Evolutionary conservation across 2,329 filamentous ascomycete genomes (phyloP).

Genomic region (Alternaria novae-zelandiae): DNA sequence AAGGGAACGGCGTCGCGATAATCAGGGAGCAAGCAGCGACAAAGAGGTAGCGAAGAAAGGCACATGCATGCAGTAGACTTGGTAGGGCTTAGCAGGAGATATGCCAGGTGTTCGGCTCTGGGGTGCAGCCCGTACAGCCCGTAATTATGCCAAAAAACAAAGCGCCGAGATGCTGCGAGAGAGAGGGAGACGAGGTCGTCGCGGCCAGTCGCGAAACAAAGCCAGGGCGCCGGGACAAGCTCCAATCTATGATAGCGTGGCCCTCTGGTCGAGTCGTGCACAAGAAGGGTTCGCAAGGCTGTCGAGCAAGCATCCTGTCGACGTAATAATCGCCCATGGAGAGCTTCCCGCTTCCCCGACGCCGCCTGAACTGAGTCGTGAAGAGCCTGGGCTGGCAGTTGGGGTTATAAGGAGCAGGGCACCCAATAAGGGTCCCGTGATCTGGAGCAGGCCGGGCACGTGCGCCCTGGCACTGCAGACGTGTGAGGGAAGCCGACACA

Average conservation of each 20-base stretch:
- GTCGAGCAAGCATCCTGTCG: not conserved
- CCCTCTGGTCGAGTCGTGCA: slow-evolving; percentile 19
- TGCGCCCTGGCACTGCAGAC: not conserved
- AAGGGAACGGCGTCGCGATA: not conserved
- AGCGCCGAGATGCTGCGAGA: slow-evolving; percentile 3
- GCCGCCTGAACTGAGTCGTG: slow-evolving; percentile 2
- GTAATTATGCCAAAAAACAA: slow-evolving; percentile 3
- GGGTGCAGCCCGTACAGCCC: slow-evolving; percentile 11
- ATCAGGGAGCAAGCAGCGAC: slow-evolving; percentile 1
- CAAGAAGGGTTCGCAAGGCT: slow-evolving; percentile 7
- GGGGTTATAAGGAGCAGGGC: slow-evolving; percentile 3
- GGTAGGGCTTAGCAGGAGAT: slow-evolving; percentile 37
- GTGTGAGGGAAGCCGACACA: not conserved
- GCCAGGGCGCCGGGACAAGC: slow-evolving; percentile 26
- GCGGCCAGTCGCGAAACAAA: slow-evolving; percentile 24
- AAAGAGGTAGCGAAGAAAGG: slow-evolving; percentile 17
- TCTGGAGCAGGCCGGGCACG: slow-evolving; percentile 4
- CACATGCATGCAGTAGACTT: slow-evolving; percentile 22
- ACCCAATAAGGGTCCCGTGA: not conserved
- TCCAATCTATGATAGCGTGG: slow-evolving; percentile 32
- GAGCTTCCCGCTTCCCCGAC: not conserved
- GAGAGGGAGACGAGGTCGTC: slow-evolving; percentile 22
- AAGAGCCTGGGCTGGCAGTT: not conserved
- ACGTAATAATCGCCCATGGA: not conserved
- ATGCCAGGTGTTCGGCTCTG: slow-evolving; percentile 32